A percentile compares a stretch with the other conserved stretches of the same genome.
Conservation (phyloP, 306 rosid genomes). For the Datisca glomerata region DNA sequence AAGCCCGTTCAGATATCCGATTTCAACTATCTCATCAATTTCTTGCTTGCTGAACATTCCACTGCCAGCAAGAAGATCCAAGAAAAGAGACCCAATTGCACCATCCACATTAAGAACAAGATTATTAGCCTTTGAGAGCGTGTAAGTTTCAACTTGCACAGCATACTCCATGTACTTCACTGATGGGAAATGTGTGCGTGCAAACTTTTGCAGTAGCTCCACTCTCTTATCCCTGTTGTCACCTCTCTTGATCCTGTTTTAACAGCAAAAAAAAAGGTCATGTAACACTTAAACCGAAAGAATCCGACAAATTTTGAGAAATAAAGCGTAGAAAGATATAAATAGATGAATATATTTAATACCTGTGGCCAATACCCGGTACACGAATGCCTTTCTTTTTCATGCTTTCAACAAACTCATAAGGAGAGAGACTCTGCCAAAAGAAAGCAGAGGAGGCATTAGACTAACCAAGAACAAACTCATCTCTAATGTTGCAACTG, state of each 20-base stretch:
- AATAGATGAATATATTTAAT: not conserved
- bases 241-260: slow-evolving; percentile 85
- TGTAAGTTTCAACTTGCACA: slow-evolving; percentile 85
- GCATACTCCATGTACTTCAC: slow-evolving; percentile 98
- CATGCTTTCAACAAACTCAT: slow-evolving; percentile 91
- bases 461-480: not conserved
- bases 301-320: not conserved
- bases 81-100: slow-evolving; percentile 92
- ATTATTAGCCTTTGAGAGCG: slow-evolving; percentile 93
- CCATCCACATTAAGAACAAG: slow-evolving; percentile 96
- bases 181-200: slow-evolving; percentile 87
- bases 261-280: slow-evolving; percentile 21
- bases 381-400: slow-evolving; percentile 97
- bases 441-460: slow-evolving; percentile 13
- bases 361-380: slow-evolving; percentile 99
- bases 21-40: slow-evolving; percentile 80
- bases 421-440: slow-evolving; percentile 76
- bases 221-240: slow-evolving; percentile 98
- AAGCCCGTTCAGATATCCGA: slow-evolving; percentile 95
- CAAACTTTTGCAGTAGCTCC: slow-evolving; percentile 80
- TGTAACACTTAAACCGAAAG: slow-evolving; percentile 8
- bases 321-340: not conserved
- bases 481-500: not conserved
- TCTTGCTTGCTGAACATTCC: slow-evolving; percentile 95
- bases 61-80: slow-evolving; percentile 97